Conservation (phyloP, 2,329 filamentous ascomycete genomes). For the Nigrospora oryzae region DNA sequence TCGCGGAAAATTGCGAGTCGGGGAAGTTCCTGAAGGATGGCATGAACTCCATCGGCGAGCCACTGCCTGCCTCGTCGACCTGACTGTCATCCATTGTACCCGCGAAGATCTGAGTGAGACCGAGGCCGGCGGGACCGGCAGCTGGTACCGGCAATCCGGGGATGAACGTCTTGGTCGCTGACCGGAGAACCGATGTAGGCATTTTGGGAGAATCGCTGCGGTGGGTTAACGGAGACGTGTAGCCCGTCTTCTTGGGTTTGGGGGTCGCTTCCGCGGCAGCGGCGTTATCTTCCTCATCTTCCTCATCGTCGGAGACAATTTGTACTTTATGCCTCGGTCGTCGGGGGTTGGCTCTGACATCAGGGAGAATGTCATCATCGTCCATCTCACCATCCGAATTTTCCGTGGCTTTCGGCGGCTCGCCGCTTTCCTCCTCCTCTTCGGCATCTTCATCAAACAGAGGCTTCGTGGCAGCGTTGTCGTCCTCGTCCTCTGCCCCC, state of each 20-base stretch:
- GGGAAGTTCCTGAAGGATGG: slow-evolving; percentile 50
- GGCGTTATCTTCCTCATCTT: slow-evolving; percentile 43
- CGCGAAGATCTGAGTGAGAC: slow-evolving; percentile 83
- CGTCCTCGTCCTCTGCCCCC: slow-evolving; percentile 23
- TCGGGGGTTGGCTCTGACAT: slow-evolving; percentile 18
- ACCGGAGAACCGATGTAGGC: slow-evolving; percentile 59
- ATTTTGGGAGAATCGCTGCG: slow-evolving; percentile 40
- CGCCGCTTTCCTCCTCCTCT: slow-evolving; percentile 19
- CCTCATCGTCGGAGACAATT: slow-evolving; percentile 59
- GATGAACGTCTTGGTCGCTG: slow-evolving; percentile 61
- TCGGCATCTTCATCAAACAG: slow-evolving; percentile 27
- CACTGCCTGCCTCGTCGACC: slow-evolving; percentile 11
- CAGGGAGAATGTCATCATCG: slow-evolving; percentile 30
- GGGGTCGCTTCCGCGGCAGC: slow-evolving; percentile 36
- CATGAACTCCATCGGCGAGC: slow-evolving; percentile 38
- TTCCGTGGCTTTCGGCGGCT: slow-evolving; percentile 9
- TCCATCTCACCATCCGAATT: slow-evolving; percentile 28
- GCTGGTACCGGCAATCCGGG: slow-evolving; percentile 53
- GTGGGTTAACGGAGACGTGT: slow-evolving; percentile 32
- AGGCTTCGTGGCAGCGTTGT: slow-evolving; percentile 10
- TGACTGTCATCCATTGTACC: slow-evolving; percentile 73
- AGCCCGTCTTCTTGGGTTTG: slow-evolving; percentile 29
- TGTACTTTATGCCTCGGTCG: slow-evolving; percentile 40
- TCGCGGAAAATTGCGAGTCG: slow-evolving; percentile 53
- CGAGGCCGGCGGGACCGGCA: slow-evolving; percentile 53